phyloP scores from a whole-genome alignment of 495 filamentous ascomycete genomes.

The Entonaema liquescens region DNA sequence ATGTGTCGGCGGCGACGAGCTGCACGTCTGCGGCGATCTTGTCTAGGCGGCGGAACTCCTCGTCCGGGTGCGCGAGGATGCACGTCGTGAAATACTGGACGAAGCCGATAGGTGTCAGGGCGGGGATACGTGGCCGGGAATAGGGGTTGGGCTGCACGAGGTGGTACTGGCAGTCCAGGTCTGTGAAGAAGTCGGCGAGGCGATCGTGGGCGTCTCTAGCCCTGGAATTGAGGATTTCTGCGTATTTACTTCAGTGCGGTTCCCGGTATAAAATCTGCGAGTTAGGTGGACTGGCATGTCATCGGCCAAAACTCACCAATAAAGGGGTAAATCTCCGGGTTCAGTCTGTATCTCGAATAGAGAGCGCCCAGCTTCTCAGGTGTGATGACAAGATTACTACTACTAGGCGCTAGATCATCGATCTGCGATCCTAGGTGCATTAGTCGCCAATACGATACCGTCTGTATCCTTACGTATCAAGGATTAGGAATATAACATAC shows the following conservation, averaged over 20 bases:
- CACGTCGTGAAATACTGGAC: constrained; percentile 76
- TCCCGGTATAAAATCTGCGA: not conserved
- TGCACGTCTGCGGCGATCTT: constrained; percentile 78
- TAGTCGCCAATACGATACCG: not conserved
- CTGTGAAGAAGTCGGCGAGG: constrained; percentile 73
- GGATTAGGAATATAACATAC: constrained; percentile 57
- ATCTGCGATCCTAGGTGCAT: constrained; percentile 64
- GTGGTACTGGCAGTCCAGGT: constrained; percentile 81
- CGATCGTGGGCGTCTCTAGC: constrained; percentile 47
- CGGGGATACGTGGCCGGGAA: constrained; percentile 73
- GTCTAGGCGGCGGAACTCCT: constrained; percentile 77
- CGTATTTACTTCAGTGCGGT: not conserved
- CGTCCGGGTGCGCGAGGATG: constrained; percentile 79
- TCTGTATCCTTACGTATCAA: not conserved
- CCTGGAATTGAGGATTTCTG: constrained; percentile 60
- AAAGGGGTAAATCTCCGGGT: constrained; percentile 63
- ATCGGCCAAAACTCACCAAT: constrained; percentile 39
- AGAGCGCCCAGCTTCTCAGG: constrained; percentile 82
- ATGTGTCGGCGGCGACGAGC: constrained; percentile 59
- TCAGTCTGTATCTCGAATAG: constrained; percentile 71
- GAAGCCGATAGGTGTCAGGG: constrained; percentile 82
- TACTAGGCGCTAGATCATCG: constrained; percentile 75
- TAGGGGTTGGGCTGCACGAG: constrained; percentile 71
- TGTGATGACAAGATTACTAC: constrained; percentile 76
- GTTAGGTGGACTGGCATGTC: not conserved